Conservation (phyloP, 306 rosid species). For the Chamaecrista fasciculata region DNA sequence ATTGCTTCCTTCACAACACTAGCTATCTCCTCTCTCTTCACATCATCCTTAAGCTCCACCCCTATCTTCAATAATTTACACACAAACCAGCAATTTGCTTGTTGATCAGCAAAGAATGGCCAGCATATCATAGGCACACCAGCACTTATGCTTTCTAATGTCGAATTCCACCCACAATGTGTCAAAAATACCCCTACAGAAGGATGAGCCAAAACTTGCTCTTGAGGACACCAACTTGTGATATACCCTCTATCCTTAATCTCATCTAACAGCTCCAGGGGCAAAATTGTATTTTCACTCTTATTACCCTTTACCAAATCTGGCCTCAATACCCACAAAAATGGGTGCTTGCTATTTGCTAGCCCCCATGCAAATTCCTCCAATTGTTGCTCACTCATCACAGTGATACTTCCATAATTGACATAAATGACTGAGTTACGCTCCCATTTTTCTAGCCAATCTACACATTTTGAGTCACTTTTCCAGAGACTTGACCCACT, state of each 20-base stretch:
- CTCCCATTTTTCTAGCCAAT: conserved; percentile 38
- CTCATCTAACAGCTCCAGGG: conserved; percentile 34
- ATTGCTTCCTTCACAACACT: no score
- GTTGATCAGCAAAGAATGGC: conserved; percentile 49
- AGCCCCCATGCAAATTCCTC: conserved; percentile 49
- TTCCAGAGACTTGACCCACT: conserved; percentile 38
- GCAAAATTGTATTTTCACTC: conserved; percentile 1
- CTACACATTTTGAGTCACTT: conserved; percentile 34
- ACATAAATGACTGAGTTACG: conserved; percentile 40
- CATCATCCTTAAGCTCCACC: no score
- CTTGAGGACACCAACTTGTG: conserved; percentile 43
- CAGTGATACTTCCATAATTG: conserved; percentile 38
- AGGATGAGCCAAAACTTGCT: conserved; percentile 40
- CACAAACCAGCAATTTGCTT: conserved; percentile 35
- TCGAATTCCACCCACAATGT: no score
- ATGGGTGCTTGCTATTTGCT: conserved; percentile 43
- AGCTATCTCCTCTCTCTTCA: no score
- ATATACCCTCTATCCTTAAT: conserved; percentile 30
- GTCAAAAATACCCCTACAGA: conserved; percentile 40
- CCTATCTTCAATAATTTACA: conserved; percentile 39
- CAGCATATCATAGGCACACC: no score
- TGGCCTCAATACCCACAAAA: conserved; percentile 42
- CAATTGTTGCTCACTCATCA: conserved; percentile 31
- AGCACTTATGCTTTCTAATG: no score
- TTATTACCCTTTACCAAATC: conserved; percentile 34